phyloP scores from a whole-genome alignment of 331 rosid genomes.

The Prunus yedoensis region DNA sequence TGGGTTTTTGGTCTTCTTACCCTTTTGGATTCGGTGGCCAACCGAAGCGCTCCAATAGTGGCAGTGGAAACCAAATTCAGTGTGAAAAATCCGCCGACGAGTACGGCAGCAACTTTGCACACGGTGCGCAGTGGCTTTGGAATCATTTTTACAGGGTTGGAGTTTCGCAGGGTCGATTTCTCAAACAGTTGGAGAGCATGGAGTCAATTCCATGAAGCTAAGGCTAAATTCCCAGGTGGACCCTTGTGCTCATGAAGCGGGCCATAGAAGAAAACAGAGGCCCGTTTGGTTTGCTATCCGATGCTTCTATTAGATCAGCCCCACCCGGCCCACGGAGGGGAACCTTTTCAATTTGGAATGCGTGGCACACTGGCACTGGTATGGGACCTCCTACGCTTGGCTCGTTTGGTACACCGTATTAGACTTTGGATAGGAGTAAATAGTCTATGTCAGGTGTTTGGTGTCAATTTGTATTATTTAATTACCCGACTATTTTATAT shows the following conservation, averaged over 20 bases:
- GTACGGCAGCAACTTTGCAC: constrained; percentile 44
- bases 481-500: no score
- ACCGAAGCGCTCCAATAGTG: constrained; percentile 57
- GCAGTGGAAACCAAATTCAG: constrained; percentile 63
- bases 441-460: no score
- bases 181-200: constrained; percentile 24
- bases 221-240: neutral
- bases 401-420: no score
- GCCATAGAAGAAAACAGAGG: neutral
- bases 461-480: no score
- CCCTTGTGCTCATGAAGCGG: neutral
- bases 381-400: neutral
- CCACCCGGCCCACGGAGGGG: neutral
- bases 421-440: no score
- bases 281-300: neutral
- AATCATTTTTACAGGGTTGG: constrained; percentile 32
- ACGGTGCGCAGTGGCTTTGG: constrained; percentile 43
- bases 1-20: constrained; percentile 30
- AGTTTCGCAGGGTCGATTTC: constrained; percentile 24
- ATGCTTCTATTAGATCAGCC: neutral
- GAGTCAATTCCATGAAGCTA: neutral
- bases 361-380: neutral
- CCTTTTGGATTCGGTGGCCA: constrained; percentile 62
- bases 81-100: constrained; percentile 60
- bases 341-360: neutral